Evolutionary conservation across 2,329 filamentous ascomycete genomes (phyloP), one percentile per base, ranked within the genome.

Genomic region (Colletotrichum lupini): DNA sequence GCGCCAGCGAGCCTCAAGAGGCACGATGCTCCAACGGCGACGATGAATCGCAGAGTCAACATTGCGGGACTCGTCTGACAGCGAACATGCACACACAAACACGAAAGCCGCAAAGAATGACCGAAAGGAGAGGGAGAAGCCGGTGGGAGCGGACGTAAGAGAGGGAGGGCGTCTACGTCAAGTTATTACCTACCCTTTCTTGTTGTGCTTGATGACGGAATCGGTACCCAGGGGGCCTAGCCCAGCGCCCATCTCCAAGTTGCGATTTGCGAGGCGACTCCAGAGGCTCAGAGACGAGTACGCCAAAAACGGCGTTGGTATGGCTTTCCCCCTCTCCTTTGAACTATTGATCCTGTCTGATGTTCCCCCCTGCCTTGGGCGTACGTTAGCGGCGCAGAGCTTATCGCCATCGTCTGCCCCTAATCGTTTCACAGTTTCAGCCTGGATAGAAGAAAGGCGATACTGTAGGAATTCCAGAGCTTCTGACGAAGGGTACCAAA

Each of bases 1-100:
- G 62, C 68, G 24, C 5, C 57, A n/a, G 63, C 26, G 46, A 66
- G 55, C 30, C 62, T 56, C 35, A 60, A 42, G 46, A 71, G 68
- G 32, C 49, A 56, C 46, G 24, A 49, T n/a, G 56, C 26, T 32
- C 68, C 63, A 14, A 71, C 19, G 30, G 42, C 24, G 46, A 71
- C 24, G 14, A 59, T 12, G 22, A 56, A 46, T 22, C 56, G 28
- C 19, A 67, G 49, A 67, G 62, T 67, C 68, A 67, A 56, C 62
- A 71, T 67, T 22, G 3, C 35, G 62, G 19, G n/a, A 26, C 46
- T 35, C 1, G 4, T 55, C 56, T 71, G 68, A 61, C 55, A 49
- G 52, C 16, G 52, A 68, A 35, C 6, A n/a, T 35, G 6, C 9
- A 37, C 19, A 42, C 46, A 62, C 24, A 35, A 22, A 35, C n/a